Evolutionary conservation across 1,284 basidiomycete genomes (phyloP).

Genomic region (Takashimella koratensis): DNA sequence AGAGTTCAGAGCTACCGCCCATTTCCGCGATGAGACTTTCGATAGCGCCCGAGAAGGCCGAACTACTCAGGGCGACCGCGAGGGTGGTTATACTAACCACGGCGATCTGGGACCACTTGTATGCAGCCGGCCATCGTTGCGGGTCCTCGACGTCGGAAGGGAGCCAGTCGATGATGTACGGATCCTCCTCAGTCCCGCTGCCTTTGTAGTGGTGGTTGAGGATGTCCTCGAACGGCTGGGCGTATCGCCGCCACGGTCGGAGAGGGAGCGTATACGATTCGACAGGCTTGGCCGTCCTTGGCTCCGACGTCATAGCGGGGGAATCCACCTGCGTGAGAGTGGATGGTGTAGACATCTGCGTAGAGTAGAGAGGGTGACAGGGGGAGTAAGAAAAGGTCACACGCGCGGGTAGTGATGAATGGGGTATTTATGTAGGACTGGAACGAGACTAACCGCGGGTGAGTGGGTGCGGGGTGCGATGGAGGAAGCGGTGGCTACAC

Average conservation of each 20-base stretch:
- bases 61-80: constrained; percentile 38
- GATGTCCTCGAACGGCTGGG: constrained; percentile 47
- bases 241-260: constrained; percentile 35
- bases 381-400: too few relatives aligned
- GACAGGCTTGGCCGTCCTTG: neutral
- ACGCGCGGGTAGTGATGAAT: too few relatives aligned
- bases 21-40: constrained; percentile 23
- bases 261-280: constrained; percentile 3
- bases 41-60: constrained; percentile 36
- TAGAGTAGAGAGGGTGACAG: too few relatives aligned
- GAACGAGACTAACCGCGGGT: too few relatives aligned
- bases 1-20: constrained; percentile 22
- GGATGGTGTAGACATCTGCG: neutral
- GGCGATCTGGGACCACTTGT: constrained; percentile 34
- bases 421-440: too few relatives aligned
- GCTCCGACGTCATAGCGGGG: neutral
- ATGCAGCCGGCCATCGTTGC: constrained; percentile 28
- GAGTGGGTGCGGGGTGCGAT: too few relatives aligned
- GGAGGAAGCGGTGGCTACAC: too few relatives aligned
- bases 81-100: constrained; percentile 28
- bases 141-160: constrained; percentile 36
- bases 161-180: constrained; percentile 48
- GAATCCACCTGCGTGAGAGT: neutral
- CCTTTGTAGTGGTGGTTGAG: constrained; percentile 44
- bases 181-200: constrained; percentile 45